Evolutionary conservation across 495 filamentous ascomycete species (phyloP), one percentile per base, ranked within the genome.

Genomic region (Hyaloscypha bicolor): DNA sequence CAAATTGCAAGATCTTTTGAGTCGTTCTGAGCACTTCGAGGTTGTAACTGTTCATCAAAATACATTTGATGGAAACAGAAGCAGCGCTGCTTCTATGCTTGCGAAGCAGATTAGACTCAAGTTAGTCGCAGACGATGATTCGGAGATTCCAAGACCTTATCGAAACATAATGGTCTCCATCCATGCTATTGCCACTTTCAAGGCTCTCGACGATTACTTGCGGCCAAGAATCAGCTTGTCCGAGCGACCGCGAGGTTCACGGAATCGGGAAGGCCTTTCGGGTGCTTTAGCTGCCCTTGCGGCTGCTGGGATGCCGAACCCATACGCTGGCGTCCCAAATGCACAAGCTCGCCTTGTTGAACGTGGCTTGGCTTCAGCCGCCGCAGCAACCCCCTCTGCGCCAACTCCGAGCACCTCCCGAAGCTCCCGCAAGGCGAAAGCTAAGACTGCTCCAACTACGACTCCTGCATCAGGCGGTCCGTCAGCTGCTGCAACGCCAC

Each of bases 101-200:
- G 93, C 93, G 9, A 99, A 98, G 75, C 96, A 99, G 72, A 86
- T 99, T 31, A 88, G 93, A 31, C 85, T 99, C 19, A 93, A 92
- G 73, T 81, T 99, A 11, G 86, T 93, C 29, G 93, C 95, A 1
- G 94, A 97, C 65, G 95, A 97, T 1, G 91, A 92, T 45, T 92
- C 92, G 0, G 90, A 96, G 32, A 93, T 98, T 59, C 94, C 94
- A 30, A 83, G 86, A 29, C 80, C 88, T 16, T 98, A 94, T 72
- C 87, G 90, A 37, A 97, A 93, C 67, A 93, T 98, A 68, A 97
- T 96, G 90, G 94, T 99, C 19, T 94, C 93, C 6, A 98, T 99
- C 67, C 96, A 99, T 78, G 96, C 96, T 33, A 98, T 99, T 75
- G 94, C 96, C 9, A 97, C 93, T 0, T 97, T 99, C 79, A 98